Conservation (phyloP, 1,284 basidiomycete species). For the Pisolithus thermaeus region DNA sequence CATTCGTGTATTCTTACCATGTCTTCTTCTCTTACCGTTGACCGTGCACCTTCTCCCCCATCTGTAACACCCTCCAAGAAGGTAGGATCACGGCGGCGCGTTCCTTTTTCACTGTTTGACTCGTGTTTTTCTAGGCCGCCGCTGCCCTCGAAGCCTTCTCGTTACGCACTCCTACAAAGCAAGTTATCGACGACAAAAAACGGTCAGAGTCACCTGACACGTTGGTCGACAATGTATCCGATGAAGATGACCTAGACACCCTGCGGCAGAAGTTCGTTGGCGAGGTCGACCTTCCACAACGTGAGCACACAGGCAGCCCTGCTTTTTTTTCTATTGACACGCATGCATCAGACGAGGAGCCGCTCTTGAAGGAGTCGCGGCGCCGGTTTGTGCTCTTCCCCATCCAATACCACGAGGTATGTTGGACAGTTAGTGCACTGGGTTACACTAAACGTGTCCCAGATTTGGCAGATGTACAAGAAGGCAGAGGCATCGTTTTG, state of each 20-base stretch:
- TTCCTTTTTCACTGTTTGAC: background rate
- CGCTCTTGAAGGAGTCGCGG: constrained; percentile 74
- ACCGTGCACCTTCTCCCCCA: constrained; percentile 22
- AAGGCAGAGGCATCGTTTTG: constrained; percentile 91
- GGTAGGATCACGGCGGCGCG: constrained; percentile 19
- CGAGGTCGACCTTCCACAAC: constrained; percentile 58
- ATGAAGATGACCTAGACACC: constrained; percentile 21
- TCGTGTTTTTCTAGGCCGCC: constrained; percentile 27
- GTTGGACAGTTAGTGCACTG: constrained; percentile 9
- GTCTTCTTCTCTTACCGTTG: constrained; percentile 15
- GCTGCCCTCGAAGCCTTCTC: constrained; percentile 35
- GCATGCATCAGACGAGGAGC: constrained; percentile 58
- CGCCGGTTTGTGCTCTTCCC: constrained; percentile 90
- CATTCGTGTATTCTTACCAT: constrained; percentile 10
- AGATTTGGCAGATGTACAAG: constrained; percentile 99
- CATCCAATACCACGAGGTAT: constrained; percentile 88
- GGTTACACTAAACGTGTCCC: constrained; percentile 1
- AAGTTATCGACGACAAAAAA: constrained; percentile 30
- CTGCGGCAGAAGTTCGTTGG: constrained; percentile 48
- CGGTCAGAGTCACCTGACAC: constrained; percentile 32
- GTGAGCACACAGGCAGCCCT: constrained; percentile 32
- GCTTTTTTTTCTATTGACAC: background rate
- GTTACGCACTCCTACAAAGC: constrained; percentile 32
- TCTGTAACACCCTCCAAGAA: constrained; percentile 38
- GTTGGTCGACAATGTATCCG: constrained; percentile 11